These are phyloP conservation scores for Backusella mclennaniae DNA, from an alignment of 192 early-diverging fungal genomes.

Conservation along the genomic window DNA sequence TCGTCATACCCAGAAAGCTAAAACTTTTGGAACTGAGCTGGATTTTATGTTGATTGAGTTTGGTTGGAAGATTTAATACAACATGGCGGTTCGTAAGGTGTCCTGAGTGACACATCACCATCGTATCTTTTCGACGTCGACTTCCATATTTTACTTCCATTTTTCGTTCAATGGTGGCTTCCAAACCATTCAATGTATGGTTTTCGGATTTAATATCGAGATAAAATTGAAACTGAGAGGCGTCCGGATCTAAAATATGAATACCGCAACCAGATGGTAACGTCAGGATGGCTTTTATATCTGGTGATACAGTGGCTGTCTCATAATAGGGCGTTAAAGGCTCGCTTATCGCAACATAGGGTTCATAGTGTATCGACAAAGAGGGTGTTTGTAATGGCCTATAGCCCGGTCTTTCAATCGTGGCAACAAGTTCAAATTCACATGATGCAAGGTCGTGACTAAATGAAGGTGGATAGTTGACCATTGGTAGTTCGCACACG, in stretches of 20 bases:
- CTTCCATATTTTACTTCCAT: background rate
- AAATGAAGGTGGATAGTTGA: constrained; percentile 34
- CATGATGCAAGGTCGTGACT: constrained; percentile 8
- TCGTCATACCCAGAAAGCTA: constrained; percentile 1
- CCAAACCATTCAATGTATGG: background rate
- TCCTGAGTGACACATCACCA: constrained; percentile 1
- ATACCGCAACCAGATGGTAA: background rate
- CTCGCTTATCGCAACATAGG: background rate
- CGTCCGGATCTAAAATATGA: background rate
- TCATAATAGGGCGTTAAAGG: background rate
- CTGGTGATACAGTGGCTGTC: background rate
- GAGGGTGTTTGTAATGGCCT: constrained; percentile 16
- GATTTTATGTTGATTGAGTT: background rate
- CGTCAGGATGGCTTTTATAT: background rate
- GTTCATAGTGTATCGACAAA: background rate
- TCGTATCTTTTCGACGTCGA: background rate
- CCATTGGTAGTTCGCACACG: constrained; percentile 27
- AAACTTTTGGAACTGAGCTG: background rate
- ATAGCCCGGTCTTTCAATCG: constrained; percentile 13
- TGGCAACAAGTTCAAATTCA: constrained; percentile 10
- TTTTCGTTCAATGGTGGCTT: background rate
- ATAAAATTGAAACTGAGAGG: background rate
- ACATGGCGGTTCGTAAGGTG: background rate
- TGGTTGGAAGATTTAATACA: background rate
- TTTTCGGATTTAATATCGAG: background rate